Conservation (phyloP, 768 basidiomycete genomes). For the Auriscalpium orientale region DNA sequence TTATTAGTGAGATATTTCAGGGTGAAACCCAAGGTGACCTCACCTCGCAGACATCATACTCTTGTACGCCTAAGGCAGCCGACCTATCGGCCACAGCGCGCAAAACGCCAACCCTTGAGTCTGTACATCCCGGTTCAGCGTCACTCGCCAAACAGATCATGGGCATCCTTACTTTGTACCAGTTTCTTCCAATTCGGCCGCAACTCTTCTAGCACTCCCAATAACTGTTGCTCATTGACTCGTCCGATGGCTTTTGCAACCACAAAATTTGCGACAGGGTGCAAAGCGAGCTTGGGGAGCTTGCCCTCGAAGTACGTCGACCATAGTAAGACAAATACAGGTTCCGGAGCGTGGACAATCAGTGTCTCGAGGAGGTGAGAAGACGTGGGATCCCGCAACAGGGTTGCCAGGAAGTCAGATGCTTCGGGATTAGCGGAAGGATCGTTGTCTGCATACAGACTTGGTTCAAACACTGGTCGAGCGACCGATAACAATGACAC, state of each 20-base stretch:
- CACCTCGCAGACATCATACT: constrained; percentile 13
- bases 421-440: constrained; percentile 33
- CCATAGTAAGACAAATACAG: constrained; percentile 68
- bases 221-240: constrained; percentile 47
- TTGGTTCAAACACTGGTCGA: not conserved
- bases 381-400: constrained; percentile 80
- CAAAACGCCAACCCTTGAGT: constrained; percentile 70
- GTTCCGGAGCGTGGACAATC: constrained; percentile 50
- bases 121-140: constrained; percentile 33
- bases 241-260: constrained; percentile 72
- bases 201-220: constrained; percentile 52
- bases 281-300: constrained; percentile 62
- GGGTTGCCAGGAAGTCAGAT: constrained; percentile 74
- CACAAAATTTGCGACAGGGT: constrained; percentile 94
- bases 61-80: constrained; percentile 17
- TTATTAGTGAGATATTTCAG: not conserved
- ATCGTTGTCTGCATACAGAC: constrained; percentile 29
- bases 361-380: constrained; percentile 88
- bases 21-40: not conserved
- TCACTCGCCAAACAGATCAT: not conserved
- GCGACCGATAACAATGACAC: constrained; percentile 19
- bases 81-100: constrained; percentile 69
- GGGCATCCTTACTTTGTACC: constrained; percentile 54
- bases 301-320: constrained; percentile 68
- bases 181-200: constrained; percentile 44